Percentiles rank a stretch among this genome's conserved stretches.
Evolutionary conservation across 208 protist species (phyloP).

Genomic region (Crithidia mellificae): DNA sequence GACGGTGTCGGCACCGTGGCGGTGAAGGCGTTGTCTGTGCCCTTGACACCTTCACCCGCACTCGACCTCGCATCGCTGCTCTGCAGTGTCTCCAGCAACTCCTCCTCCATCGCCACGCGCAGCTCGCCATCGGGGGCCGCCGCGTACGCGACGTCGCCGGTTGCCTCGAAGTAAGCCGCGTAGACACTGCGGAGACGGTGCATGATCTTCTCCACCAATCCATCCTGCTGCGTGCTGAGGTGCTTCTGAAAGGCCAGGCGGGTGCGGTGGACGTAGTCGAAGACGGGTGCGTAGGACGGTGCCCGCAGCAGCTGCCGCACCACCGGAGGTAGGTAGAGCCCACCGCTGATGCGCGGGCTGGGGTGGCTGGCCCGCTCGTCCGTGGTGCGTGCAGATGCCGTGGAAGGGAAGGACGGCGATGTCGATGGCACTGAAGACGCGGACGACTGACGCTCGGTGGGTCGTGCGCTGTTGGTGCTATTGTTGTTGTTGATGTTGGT

Average conservation of each 20-base stretch:
- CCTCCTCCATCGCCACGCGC: conserved; percentile 37
- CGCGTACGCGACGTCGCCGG: conserved; percentile 25
- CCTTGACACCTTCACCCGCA: too few relatives aligned
- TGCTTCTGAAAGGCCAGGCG: conserved; percentile 41
- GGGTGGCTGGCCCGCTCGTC: neutral
- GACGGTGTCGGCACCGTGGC: neutral
- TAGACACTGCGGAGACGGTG: conserved; percentile 36
- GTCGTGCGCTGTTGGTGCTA: conserved; percentile 8
- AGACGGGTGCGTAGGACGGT: conserved; percentile 51
- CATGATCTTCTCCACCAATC: conserved; percentile 33
- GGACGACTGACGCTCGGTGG: neutral
- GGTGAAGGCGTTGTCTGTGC: neutral
- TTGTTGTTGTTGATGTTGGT: too few relatives aligned
- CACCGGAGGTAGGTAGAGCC: conserved; percentile 38
- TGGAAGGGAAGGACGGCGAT: neutral
- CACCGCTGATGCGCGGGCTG: neutral
- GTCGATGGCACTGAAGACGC: too few relatives aligned
- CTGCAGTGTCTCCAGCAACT: conserved; percentile 30
- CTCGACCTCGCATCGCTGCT: neutral
- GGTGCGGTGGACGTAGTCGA: conserved; percentile 42
- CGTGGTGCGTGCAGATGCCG: neutral
- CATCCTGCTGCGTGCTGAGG: conserved; percentile 39
- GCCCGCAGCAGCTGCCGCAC: conserved; percentile 55
- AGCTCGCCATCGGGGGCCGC: conserved; percentile 32
- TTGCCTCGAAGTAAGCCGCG: conserved; percentile 25